These are phyloP conservation scores for Mycothermus thermophilus DNA, from an alignment of 495 filamentous ascomycete species.

Conservation along the genomic window DNA sequence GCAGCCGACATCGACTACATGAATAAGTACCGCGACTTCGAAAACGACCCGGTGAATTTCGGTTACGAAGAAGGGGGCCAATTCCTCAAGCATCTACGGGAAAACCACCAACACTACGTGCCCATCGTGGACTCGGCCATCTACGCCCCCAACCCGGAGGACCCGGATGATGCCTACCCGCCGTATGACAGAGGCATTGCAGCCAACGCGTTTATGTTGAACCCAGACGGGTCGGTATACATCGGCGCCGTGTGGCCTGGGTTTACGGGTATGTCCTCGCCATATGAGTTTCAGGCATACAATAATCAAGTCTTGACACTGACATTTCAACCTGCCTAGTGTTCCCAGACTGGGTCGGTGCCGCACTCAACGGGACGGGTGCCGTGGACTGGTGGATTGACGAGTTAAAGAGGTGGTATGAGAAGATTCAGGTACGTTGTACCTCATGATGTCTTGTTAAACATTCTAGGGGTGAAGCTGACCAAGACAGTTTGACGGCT, in stretches of 20 bases:
- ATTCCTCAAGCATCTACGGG: constrained; percentile 53
- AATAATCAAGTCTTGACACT: background rate
- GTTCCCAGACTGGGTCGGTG: constrained; percentile 41
- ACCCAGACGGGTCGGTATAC: constrained; percentile 56
- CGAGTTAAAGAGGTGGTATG: constrained; percentile 46
- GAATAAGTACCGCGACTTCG: constrained; percentile 54
- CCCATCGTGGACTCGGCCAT: constrained; percentile 79
- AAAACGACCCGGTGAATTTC: constrained; percentile 55
- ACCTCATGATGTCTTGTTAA: background rate
- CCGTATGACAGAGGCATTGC: constrained; percentile 54
- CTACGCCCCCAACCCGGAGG: constrained; percentile 60
- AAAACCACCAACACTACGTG: constrained; percentile 56
- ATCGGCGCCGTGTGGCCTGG: constrained; percentile 83
- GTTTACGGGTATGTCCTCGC: constrained; percentile 34
- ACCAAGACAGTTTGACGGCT: constrained; percentile 50
- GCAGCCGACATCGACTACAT: constrained; percentile 83
- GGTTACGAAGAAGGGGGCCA: constrained; percentile 47
- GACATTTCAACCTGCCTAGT: constrained; percentile 19
- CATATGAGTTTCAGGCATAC: constrained; percentile 31
- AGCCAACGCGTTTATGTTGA: constrained; percentile 52
- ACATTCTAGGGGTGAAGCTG: background rate
- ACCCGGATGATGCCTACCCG: constrained; percentile 56
- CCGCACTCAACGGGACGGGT: constrained; percentile 46
- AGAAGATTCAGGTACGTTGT: constrained; percentile 34
- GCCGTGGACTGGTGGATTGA: constrained; percentile 57